phyloP scores from a whole-genome alignment of 2,329 filamentous ascomycete species.

The Trichophyton benhamiae region DNA sequence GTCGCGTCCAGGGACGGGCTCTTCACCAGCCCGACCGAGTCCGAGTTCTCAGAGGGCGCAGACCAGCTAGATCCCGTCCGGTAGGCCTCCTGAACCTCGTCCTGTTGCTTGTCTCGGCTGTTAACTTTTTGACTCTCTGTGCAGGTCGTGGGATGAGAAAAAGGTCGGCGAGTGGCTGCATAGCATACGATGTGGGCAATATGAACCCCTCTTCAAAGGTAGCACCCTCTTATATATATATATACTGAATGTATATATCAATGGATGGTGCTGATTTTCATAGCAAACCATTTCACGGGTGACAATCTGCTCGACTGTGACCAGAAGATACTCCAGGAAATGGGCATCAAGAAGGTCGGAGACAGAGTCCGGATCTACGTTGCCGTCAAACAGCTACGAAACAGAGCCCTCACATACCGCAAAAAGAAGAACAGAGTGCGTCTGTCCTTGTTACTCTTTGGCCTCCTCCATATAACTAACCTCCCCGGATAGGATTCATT shows the following conservation, averaged over 20 bases:
- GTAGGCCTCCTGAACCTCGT: constrained; percentile 32
- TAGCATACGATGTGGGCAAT: constrained; percentile 85
- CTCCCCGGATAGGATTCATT: constrained; percentile 59
- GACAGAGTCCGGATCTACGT: constrained; percentile 86
- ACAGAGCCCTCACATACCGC: constrained; percentile 61
- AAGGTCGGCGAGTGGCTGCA: constrained; percentile 82
- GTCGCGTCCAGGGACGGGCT: constrained; percentile 8
- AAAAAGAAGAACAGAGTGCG: constrained; percentile 75
- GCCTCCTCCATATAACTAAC: background rate
- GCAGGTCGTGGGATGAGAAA: constrained; percentile 73
- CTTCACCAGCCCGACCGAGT: constrained; percentile 77
- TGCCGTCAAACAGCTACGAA: constrained; percentile 70
- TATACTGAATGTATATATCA: background rate
- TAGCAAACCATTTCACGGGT: constrained; percentile 88
- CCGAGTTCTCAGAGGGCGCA: constrained; percentile 70
- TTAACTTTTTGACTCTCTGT: background rate
- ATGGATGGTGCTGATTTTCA: background rate
- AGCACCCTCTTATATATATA: constrained; percentile 10
- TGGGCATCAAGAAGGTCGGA: constrained; percentile 96
- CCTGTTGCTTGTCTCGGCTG: background rate
- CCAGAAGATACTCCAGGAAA: constrained; percentile 89
- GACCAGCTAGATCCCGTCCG: constrained; percentile 64
- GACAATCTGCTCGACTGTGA: constrained; percentile 96
- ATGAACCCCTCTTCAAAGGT: constrained; percentile 75
- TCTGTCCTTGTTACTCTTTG: background rate